Evolutionary conservation across 1,284 basidiomycete species (phyloP), one percentile per base, ranked within the genome.

Genomic region (Schizopora paradoxa): DNA sequence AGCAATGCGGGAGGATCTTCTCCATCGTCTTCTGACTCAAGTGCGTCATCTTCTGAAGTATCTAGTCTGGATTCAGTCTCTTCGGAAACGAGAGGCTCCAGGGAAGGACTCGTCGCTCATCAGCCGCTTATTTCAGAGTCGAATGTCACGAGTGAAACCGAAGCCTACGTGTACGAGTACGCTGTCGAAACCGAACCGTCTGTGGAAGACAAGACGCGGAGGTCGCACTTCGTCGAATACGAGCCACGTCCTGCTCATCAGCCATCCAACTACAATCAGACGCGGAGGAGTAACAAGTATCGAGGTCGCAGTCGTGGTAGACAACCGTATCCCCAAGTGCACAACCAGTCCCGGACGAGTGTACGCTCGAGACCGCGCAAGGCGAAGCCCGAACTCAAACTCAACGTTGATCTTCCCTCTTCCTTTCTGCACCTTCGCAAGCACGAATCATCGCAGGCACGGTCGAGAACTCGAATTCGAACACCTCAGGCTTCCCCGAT

Each of bases 371-470:
- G 33, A 27, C 46, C 46, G 38, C 43, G 43, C 6, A 34, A 36
- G 27, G 19, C 35, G n/a, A 50, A 46, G 43, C 48, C 48, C 23
- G 48, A 50, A n/a, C 44, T 50, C 25, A 42, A 43, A 10, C 43
- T 50, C 18, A 50, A 50, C 23, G 44, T 50, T n/a, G 48, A 50
- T 28, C 34, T 50, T 8, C 48, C 48, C 7, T n/a, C n/a, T n/a
- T 37, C 44, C 13, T 42, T 46, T 35, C 28, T 46, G 25, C 48
- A 43, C 1, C 26, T 46, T 18, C 43, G 43, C 19, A 27, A 39
- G 11, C 26, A 34, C 19, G 48, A 36, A 13, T 50, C 48, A 6
- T 26, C 25, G 26, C 42, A 39, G 18, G 48, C 39, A 11, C 43
- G 43, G 6, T 42, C 48, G 8, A 16, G 33, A 35, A 42, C 48